Percentiles rank a stretch among this genome's conserved stretches.
Conservation (phyloP, 2,329 filamentous ascomycete species). For the Pseudogymnoascus sp. region DNA sequence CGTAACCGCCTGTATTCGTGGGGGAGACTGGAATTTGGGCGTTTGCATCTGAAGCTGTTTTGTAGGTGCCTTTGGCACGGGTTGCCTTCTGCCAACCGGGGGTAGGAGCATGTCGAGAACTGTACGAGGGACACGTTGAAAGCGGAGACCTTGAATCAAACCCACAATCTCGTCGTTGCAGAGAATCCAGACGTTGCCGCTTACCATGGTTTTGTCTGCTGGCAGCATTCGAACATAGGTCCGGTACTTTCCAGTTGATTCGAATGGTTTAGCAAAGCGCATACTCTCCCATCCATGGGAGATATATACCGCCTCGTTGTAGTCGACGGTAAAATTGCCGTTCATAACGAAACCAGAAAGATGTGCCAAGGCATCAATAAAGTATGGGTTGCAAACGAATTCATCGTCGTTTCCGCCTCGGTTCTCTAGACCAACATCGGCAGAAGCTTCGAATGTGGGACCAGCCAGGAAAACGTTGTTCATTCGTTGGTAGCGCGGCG, state of each 20-base stretch:
- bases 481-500: too few relatives aligned
- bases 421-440: slow-evolving; percentile 36
- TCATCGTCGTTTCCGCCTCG: slow-evolving; percentile 36
- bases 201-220: slow-evolving; percentile 42
- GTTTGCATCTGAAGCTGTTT: too few relatives aligned
- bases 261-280: slow-evolving; percentile 41
- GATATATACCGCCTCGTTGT: slow-evolving; percentile 48
- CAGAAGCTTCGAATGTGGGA: slow-evolving; percentile 29
- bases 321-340: slow-evolving; percentile 47
- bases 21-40: too few relatives aligned
- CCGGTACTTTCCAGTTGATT: slow-evolving; percentile 41
- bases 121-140: too few relatives aligned
- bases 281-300: slow-evolving; percentile 52
- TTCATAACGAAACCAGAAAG: slow-evolving; percentile 56
- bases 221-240: slow-evolving; percentile 52
- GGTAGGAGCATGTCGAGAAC: too few relatives aligned
- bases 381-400: slow-evolving; percentile 49
- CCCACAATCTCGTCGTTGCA: slow-evolving; percentile 30
- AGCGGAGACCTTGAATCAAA: slow-evolving; percentile 18
- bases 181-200: slow-evolving; percentile 48
- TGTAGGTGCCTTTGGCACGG: too few relatives aligned
- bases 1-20: too few relatives aligned
- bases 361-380: slow-evolving; percentile 52
- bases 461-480: slow-evolving; percentile 25
- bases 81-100: too few relatives aligned